These are phyloP conservation scores for Botrytis fabae DNA, from an alignment of 2,329 filamentous ascomycete genomes.

Conservation along the genomic window DNA sequence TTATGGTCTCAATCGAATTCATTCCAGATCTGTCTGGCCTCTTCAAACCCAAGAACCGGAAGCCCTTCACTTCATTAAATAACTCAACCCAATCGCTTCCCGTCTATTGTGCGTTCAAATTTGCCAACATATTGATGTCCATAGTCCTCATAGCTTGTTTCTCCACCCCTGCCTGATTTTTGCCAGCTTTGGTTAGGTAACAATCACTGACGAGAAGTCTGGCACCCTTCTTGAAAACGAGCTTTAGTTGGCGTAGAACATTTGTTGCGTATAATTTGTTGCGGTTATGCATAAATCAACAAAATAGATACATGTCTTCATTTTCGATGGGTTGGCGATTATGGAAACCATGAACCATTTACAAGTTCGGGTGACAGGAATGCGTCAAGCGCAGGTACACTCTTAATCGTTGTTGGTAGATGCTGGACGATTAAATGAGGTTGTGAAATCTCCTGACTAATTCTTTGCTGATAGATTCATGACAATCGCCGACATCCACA, in stretches of 20 bases:
- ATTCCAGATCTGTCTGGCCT: constrained; percentile 48
- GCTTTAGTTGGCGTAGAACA: constrained; percentile 53
- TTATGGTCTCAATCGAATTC: constrained; percentile 52
- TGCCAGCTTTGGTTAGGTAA: constrained; percentile 46
- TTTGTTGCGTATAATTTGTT: constrained; percentile 53
- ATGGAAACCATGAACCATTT: constrained; percentile 55
- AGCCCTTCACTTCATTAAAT: constrained; percentile 48
- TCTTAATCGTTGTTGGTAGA: too few species aligned
- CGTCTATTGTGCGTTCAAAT: constrained; percentile 53
- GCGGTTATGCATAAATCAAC: constrained; percentile 63
- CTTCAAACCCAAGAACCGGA: constrained; percentile 48
- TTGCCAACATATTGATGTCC: constrained; percentile 54
- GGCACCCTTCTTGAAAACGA: constrained; percentile 54
- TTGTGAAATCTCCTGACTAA: too few species aligned
- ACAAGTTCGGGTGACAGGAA: too few species aligned
- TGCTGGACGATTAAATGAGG: too few species aligned
- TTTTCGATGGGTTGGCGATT: constrained; percentile 52
- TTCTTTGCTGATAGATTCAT: too few species aligned
- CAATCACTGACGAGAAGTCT: constrained; percentile 46
- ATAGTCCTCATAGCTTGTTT: constrained; percentile 50
- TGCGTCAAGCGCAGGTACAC: too few species aligned
- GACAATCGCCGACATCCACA: too few species aligned
- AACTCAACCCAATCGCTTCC: constrained; percentile 49
- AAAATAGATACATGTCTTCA: constrained; percentile 60
- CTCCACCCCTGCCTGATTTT: constrained; percentile 46